phyloP scores from a whole-genome alignment of 306 rosid genomes.

The Casuarina cunninghamiana region DNA sequence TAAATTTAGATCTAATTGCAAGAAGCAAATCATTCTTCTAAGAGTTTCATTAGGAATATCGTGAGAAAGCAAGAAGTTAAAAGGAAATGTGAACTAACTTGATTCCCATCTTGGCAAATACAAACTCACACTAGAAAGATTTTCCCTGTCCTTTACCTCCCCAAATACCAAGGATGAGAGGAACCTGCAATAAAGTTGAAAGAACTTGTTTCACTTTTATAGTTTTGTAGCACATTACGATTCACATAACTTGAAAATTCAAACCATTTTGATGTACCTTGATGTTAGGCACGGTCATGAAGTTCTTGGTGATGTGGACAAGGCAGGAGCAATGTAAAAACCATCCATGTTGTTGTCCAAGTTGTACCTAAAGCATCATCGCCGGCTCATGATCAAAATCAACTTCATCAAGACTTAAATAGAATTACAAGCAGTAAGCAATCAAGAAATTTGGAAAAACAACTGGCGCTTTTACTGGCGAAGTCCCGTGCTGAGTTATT shows the following conservation, averaged over 20 bases:
- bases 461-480: constrained; percentile 43
- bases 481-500: constrained; percentile 80
- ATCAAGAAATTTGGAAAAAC: no score
- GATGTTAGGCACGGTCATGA: constrained; percentile 84
- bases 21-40: neutral
- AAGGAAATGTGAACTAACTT: constrained; percentile 48
- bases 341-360: constrained; percentile 78
- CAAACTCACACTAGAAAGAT: constrained; percentile 97
- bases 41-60: neutral
- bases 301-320: constrained; percentile 95
- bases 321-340: constrained; percentile 90
- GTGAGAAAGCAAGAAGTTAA: neutral
- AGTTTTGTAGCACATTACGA: neutral
- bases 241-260: neutral
- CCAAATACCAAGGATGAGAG: constrained; percentile 96
- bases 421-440: neutral
- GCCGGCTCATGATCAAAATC: no score
- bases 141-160: constrained; percentile 99
- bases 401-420: neutral
- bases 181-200: constrained; percentile 50
- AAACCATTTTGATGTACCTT: constrained; percentile 47
- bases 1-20: constrained; percentile 1
- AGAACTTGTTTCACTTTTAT: neutral
- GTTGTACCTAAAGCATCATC: constrained; percentile 53
- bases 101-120: constrained; percentile 97